Base-by-base conservation (phyloP, 345 rosid genomes). In the Heritiera littoralis region DNA sequence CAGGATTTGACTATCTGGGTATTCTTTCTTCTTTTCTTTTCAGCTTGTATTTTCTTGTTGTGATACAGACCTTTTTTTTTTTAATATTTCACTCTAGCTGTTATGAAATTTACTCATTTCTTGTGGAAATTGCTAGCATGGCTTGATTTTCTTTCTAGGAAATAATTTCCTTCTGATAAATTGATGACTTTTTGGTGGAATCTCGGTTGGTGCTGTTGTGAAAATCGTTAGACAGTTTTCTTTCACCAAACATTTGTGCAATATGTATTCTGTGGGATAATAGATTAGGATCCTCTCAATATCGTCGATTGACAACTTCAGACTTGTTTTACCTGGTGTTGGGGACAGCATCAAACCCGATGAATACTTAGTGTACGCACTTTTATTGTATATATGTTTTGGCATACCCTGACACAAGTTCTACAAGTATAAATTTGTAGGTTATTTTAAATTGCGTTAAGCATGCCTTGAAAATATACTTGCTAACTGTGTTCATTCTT, bases 1-100 rank as follows among this genome's bases (percentile, higher is more conserved):
- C 59, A 17, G 10, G 79, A 77, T 51, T 77, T 65, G 32, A 49
- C 73, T 66, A 28, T 78, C 45, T 23, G 80, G 61, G 68, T 28
- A 7, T n/a, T n/a, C n/a, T n/a, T 68, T 56, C 60, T 66, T 68
- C 8, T 15, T 28, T 49, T 17, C 9, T 35, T 61, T 38, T 77
- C 32, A 13, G 38, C 48, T 23, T 52, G 18, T 73, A 1, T 74
- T 59, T 32, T n/a, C 17, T 60, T 45, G 43, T 40, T 63, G 43
- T 41, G 48, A 20, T 45, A 43, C 54, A 8, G 0, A 3, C 20
- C 38, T 43, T 2, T 38, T 23, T 17, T 12, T 41, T 8, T 70
- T 28, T 23, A n/a, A 3, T 5, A 23, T 12, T 61, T 60, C 20
- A 1, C 59, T 28, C 41, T 55, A 23, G 54, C 40, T 45, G 48